phyloP scores from a whole-genome alignment of 768 basidiomycete species.

The Rossbeevera mucosa region DNA sequence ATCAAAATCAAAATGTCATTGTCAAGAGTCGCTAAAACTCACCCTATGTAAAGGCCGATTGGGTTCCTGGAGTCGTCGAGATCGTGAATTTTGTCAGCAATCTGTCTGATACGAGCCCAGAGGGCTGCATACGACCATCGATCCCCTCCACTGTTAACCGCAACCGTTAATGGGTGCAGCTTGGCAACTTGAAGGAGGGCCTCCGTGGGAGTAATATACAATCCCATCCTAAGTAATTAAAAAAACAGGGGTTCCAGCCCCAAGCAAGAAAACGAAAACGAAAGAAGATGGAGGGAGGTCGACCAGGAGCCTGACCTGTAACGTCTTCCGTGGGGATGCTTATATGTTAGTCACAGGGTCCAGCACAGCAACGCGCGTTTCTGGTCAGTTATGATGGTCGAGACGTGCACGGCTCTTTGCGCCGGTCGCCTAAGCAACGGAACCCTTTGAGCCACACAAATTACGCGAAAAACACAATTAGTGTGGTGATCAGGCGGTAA shows the following conservation, averaged over 20 bases:
- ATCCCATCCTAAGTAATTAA: constrained; percentile 10
- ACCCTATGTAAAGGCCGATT: constrained; percentile 29
- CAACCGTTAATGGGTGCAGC: constrained; percentile 21
- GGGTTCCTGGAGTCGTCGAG: constrained; percentile 15
- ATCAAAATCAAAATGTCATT: not conserved
- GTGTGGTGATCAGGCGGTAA: not conserved
- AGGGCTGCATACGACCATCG: constrained; percentile 31
- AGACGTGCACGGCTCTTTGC: not conserved
- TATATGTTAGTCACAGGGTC: constrained; percentile 7
- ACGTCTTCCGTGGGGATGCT: not conserved
- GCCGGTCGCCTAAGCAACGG: not conserved
- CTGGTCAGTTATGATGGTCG: constrained; percentile 9
- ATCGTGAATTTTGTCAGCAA: constrained; percentile 18
- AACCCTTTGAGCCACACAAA: not conserved
- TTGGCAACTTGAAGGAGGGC: constrained; percentile 29
- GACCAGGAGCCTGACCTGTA: constrained; percentile 18
- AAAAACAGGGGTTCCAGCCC: constrained; percentile 20
- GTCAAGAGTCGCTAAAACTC: not conserved
- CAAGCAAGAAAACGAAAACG: constrained; percentile 7
- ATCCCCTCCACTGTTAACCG: constrained; percentile 17
- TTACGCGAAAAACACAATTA: not conserved
- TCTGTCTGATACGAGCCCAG: constrained; percentile 28
- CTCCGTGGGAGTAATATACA: constrained; percentile 25
- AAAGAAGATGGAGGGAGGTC: constrained; percentile 15
- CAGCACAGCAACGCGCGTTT: not conserved